Conservation (phyloP, 345 rosid genomes). For the Acer saccharum region DNA sequence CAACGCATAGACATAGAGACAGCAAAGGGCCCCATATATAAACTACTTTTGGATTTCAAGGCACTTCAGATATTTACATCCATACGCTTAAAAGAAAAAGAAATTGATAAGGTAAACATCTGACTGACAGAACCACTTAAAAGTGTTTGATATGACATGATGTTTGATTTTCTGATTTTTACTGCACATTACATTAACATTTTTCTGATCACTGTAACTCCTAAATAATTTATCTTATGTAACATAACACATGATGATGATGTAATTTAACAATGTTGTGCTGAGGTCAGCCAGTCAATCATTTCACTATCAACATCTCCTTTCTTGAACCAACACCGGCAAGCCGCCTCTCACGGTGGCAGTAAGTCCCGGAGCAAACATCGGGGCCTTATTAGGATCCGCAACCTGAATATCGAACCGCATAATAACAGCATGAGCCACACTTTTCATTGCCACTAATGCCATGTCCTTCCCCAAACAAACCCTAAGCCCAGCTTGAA, state of each 20-base stretch:
- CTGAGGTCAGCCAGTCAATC: not conserved
- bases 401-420: slow-evolving; percentile 40
- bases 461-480: slow-evolving; percentile 76
- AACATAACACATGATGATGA: not conserved
- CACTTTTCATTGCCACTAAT: slow-evolving; percentile 56
- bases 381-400: slow-evolving; percentile 28
- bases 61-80: too few species aligned
- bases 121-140: too few species aligned
- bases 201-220: too few species aligned
- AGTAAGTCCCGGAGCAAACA: slow-evolving; percentile 75
- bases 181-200: too few species aligned
- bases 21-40: too few species aligned
- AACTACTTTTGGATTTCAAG: too few species aligned
- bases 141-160: too few species aligned
- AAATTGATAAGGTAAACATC: too few species aligned
- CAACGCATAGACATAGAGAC: too few species aligned
- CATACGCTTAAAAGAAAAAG: too few species aligned
- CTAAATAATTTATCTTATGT: not conserved
- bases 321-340: slow-evolving; percentile 49
- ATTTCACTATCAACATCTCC: not conserved
- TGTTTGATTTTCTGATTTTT: too few species aligned
- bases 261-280: not conserved
- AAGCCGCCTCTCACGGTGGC: slow-evolving; percentile 81
- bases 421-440: slow-evolving; percentile 42
- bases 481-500: slow-evolving; percentile 65